phyloP scores from a whole-genome alignment of 441 rosid species.

The Populus tomentosa region DNA sequence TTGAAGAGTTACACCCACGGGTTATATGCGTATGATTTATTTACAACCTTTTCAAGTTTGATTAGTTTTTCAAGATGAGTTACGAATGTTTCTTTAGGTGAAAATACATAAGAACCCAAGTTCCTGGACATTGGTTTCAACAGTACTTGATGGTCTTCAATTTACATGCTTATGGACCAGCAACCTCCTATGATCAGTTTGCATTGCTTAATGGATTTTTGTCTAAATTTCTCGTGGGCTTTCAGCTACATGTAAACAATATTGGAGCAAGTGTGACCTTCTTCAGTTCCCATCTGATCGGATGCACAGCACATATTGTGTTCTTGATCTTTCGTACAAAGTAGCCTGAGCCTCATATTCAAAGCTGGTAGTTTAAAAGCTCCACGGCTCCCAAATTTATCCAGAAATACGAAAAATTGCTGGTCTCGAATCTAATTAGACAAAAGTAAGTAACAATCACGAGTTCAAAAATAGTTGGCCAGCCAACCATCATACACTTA shows the following conservation, averaged over 20 bases:
- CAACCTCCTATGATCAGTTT: neutral
- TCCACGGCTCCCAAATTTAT: neutral
- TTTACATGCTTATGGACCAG: neutral
- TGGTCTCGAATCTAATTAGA: neutral
- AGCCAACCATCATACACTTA: neutral
- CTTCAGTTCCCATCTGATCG: neutral
- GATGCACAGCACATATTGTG: neutral
- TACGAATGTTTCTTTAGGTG: neutral
- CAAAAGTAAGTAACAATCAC: neutral
- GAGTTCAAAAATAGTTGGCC: conserved; percentile 3
- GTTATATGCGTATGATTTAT: neutral
- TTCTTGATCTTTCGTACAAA: no score
- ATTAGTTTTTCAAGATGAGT: neutral
- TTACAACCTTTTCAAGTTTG: neutral
- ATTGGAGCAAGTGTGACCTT: neutral
- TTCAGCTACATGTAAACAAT: neutral
- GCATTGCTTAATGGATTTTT: neutral
- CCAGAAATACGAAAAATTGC: neutral
- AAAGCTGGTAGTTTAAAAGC: no score
- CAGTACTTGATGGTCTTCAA: neutral
- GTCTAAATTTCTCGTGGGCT: neutral
- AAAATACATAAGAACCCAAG: neutral
- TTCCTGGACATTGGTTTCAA: neutral
- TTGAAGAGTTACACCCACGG: neutral
- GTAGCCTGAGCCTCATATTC: no score